phyloP scores from a whole-genome alignment of 306 rosid genomes.

The Cucumis hystrix region DNA sequence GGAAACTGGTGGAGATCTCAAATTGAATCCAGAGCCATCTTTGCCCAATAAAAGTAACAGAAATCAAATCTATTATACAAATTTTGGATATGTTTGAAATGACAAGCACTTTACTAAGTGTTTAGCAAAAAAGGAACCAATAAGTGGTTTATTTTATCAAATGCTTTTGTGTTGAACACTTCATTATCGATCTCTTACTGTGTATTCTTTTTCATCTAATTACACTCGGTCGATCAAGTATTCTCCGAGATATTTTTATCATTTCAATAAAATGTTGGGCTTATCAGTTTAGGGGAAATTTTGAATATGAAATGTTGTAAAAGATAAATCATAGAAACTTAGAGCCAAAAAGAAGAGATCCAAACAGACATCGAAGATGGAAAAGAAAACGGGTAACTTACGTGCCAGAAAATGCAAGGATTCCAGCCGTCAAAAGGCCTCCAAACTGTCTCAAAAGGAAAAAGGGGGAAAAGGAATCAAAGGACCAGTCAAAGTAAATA shows the following conservation, averaged over 20 bases:
- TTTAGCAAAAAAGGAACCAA: not conserved
- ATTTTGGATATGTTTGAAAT: not conserved
- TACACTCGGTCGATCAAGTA: not conserved
- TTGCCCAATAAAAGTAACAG: not conserved
- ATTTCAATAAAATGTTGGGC: not conserved
- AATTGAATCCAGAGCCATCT: not conserved
- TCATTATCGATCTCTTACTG: not conserved
- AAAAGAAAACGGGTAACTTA: conserved; percentile 27
- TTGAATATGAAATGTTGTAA: not conserved
- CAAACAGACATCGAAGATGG: not conserved
- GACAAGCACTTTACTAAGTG: not conserved
- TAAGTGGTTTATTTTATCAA: not conserved
- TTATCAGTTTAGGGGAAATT: not conserved
- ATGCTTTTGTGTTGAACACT: not conserved
- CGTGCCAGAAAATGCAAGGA: conserved; percentile 86
- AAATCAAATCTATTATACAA: not conserved
- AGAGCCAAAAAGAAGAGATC: not conserved
- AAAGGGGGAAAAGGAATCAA: not conserved
- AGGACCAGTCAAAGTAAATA: not conserved
- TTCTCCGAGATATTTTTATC: not conserved
- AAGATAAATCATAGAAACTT: not conserved
- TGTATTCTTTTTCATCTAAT: not conserved
- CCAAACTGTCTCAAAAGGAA: conserved; percentile 47
- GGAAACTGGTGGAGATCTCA: not conserved
- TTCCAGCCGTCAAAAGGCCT: conserved; percentile 73